Base-by-base conservation (phyloP, 495 filamentous ascomycete genomes). In the Trichoderma reesei region DNA sequence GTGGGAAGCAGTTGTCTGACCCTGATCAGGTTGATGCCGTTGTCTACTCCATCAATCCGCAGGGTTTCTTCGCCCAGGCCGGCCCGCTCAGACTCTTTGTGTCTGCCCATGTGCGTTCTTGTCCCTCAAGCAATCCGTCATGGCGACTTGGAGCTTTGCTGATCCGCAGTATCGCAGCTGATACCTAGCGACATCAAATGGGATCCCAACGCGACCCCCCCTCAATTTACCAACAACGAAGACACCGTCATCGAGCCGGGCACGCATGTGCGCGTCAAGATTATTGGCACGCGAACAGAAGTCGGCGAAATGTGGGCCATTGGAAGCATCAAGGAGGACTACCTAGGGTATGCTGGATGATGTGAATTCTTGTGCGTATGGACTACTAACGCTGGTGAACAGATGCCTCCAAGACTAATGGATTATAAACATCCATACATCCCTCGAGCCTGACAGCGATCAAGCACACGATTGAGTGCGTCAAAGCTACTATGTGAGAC, bases 271-370 rank as follows among this genome's bases (percentile, higher is more conserved):
- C 89, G 94, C 16, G 85, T 97, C 65, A 96, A 96, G 76, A 86
- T 98, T 60, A 87, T 96, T 61, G 95, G 95, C 68, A 88, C 92
- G 14, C 85, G 96, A 72, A 90, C 86, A 62, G 94, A 97, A 70
- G 90, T 98, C 56, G 91, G 88, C 34, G 87, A 88, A 68, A 94
- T 98, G 83, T 96, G 88, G 80, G 94, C 93, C 39, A 96, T 98
- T 73, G 95, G 91, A 46, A 98, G 90, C 41, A 96, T 98, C 72
- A 96, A 96, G 78, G 94, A 97, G 74, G 90, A 85, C 64, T 85
- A 82, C 70, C 79, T 85, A 38, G 82, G 82, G 79, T 82, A 74
- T 65, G 71, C 5, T 8, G 10, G 51, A 31, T n/a, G 18, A 33
- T 56, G 44, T 34, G 20, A 3, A 3, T 13, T 11, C 26, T 9